phyloP scores from a whole-genome alignment of 495 filamentous ascomycete species.

The Durotheca rogersii region DNA sequence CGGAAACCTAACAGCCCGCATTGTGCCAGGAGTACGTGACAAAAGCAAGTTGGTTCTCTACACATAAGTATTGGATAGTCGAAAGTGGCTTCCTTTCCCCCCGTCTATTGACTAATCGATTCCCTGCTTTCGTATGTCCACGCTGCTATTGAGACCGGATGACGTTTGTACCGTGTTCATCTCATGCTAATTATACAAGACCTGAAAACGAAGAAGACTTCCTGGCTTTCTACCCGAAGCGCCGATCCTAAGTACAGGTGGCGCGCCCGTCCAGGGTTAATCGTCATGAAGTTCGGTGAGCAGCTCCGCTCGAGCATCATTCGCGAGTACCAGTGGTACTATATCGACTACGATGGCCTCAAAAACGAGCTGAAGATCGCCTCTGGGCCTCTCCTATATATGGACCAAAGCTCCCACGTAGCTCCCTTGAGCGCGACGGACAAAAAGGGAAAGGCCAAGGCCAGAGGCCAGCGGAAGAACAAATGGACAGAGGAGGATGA shows the following conservation, averaged over 20 bases:
- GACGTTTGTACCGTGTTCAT: slow-evolving; percentile 5
- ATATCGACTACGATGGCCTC: slow-evolving; percentile 94
- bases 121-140: slow-evolving; percentile 15
- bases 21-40: neutral
- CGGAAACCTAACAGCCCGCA: too few species aligned
- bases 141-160: slow-evolving; percentile 1
- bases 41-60: slow-evolving; percentile 6
- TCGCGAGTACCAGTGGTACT: slow-evolving; percentile 93
- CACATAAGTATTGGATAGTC: slow-evolving; percentile 10
- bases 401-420: slow-evolving; percentile 37
- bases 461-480: slow-evolving; percentile 48
- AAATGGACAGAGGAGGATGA: slow-evolving; percentile 94
- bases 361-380: slow-evolving; percentile 81
- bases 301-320: slow-evolving; percentile 91
- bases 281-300: slow-evolving; percentile 85
- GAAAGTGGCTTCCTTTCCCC: neutral
- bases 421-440: slow-evolving; percentile 19
- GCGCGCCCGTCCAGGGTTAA: slow-evolving; percentile 40
- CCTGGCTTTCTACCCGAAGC: slow-evolving; percentile 34
- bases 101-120: slow-evolving; percentile 12
- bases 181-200: slow-evolving; percentile 54
- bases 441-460: slow-evolving; percentile 51
- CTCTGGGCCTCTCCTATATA: slow-evolving; percentile 51
- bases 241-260: slow-evolving; percentile 24
- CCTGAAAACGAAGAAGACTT: slow-evolving; percentile 40